Evolutionary conservation across 1,139 yeast species (phyloP), one percentile per base, ranked within the genome.

Genomic region (Kurtzmaniella quercitrusa): DNA sequence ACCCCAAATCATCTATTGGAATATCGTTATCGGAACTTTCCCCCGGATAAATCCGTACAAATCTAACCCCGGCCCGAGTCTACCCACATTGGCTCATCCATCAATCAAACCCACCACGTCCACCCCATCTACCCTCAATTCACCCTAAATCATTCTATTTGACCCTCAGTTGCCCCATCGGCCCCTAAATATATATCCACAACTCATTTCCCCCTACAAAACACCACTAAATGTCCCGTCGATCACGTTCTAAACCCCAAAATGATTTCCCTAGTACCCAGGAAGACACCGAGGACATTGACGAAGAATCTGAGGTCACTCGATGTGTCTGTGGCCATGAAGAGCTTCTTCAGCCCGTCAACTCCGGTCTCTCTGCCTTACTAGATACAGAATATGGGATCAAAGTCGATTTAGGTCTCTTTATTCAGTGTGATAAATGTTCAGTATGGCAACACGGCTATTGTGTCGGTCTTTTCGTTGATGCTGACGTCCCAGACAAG

Each of bases 391-490:
- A 77, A 46, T 75, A 72, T 50, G 79, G 78, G 40, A 84, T 87
- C 42, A 77, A 84, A 43, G 86, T 85, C 46, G 84, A 84, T 50
- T 82, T 82, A 47, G 94, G 94, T 3, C 75, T 86, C 43, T 87
- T 84, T 63, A 85, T 87, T 53, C 94, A 85, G 64, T 93, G 98
- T 72, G 98, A 93, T 55, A 75, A 77, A 50, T 93, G 98, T 66
- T 82, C 89, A 21, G 96, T 85, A 10, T 93, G 98, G 98, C 98
- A 93, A 64, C 98, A 93, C 61, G 98, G 97, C 2, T 90, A 75
- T 64, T 93, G 98, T 68, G 97, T 93, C 37, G 95, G 96, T 1
- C 76, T 88, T 47, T 73, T 71, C 48, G 77, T 78, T 41, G 86
- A 82, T 51, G 83, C 80, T 29, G 85, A 79, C 47, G 89, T 89